Base-by-base conservation (phyloP, 805 yeast species). In the Cyberlindnera lachancei region DNA sequence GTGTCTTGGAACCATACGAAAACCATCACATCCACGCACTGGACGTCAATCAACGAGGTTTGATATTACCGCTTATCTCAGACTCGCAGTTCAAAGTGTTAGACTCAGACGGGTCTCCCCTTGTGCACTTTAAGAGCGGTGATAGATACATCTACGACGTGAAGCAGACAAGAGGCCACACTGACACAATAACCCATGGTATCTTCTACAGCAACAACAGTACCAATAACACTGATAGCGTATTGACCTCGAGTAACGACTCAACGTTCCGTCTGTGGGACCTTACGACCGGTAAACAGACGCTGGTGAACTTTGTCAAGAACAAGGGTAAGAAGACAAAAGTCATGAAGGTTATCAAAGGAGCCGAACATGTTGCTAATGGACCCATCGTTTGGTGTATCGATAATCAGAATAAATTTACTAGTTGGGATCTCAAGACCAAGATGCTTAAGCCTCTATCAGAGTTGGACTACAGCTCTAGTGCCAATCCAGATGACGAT, bases 221-320 rank as follows among this genome's bases (percentile, higher is more conserved):
- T n/a, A n/a, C n/a, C n/a, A n/a, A n/a, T n/a, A n/a, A n/a, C n/a
- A n/a, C n/a, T n/a, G 20, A 33, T 7, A 31, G 33, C 12, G 20
- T 48, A 6, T 20, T 42, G 11, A 52, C 58, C 1, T 43, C 48
- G 5, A 29, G 45, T 4, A 14, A 27, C 11, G 59, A 54, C 33
- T 46, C 55, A 5, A 50, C 58, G 2, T 41, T 53, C 18, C 43
- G 59, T 34, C 18, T 38, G 4, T 54, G 58, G 58, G 50, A 48
- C 34, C 7, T 35, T 3, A 8, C 6, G 3, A 36, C 35, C 15
- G 28, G 30, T 3, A 40, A 35, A 21, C 57, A 53, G 17, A 35
- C 25, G 4, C 16, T 14, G 4, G 47, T 48, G 5, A 22, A 14
- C 18, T 20, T 43, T 6, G 21, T 51, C 4, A 52, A 42, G 35